phyloP scores from a whole-genome alignment of 2,329 filamentous ascomycete genomes.

The Paecilomyces sp. region DNA sequence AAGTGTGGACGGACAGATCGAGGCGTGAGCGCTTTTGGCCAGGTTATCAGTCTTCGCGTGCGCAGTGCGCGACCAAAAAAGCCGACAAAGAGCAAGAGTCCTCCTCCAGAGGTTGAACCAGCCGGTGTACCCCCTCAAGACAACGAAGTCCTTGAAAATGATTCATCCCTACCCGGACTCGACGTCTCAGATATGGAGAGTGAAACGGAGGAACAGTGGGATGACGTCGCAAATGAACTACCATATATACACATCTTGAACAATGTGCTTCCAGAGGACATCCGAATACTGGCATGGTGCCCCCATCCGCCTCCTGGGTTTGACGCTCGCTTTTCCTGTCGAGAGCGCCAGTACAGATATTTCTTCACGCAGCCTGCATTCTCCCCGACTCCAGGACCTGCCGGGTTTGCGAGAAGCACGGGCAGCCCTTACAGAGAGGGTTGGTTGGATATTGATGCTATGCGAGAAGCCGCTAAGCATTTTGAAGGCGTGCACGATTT shows the following conservation, averaged over 20 bases:
- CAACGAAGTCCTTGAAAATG: conserved; percentile 2
- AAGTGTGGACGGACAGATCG: conserved; percentile 92
- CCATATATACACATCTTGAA: conserved; percentile 80
- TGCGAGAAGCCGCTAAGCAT: conserved; percentile 71
- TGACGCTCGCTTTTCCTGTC: conserved; percentile 86
- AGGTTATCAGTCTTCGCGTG: conserved; percentile 79
- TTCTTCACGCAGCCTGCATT: conserved; percentile 96
- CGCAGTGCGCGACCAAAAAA: conserved; percentile 66
- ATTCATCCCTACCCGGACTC: background rate
- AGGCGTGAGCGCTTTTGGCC: conserved; percentile 93
- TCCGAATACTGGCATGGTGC: conserved; percentile 89
- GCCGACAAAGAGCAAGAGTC: conserved; percentile 16
- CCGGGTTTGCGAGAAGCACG: conserved; percentile 39
- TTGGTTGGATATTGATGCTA: conserved; percentile 80
- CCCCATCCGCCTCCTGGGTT: conserved; percentile 72
- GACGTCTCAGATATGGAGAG: conserved; percentile 22
- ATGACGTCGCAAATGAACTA: conserved; percentile 72
- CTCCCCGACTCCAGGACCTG: conserved; percentile 53
- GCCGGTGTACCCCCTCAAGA: conserved; percentile 9
- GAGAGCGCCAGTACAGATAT: conserved; percentile 86
- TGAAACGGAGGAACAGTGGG: conserved; percentile 41
- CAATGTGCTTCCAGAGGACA: conserved; percentile 78
- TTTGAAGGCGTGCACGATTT: conserved; percentile 88
- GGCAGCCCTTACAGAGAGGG: conserved; percentile 49
- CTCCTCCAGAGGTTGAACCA: background rate